These are phyloP conservation scores for Colletotrichum cuscutae DNA, from an alignment of 2,329 filamentous ascomycete genomes.

Conservation along the genomic window DNA sequence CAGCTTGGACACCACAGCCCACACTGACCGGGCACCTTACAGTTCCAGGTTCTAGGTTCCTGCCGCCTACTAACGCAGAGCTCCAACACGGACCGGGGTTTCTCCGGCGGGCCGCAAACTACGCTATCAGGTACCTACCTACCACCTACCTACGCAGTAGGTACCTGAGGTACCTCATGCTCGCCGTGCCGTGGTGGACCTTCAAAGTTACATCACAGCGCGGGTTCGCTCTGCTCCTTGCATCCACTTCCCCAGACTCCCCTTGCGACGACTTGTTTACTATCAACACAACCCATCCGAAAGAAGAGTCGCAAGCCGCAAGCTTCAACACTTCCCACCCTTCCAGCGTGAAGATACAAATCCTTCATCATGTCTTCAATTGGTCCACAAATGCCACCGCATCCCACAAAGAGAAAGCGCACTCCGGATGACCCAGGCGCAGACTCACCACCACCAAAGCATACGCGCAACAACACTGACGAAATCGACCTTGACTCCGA, in stretches of 20 bases:
- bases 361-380: slow-evolving; percentile 70
- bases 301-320: not conserved
- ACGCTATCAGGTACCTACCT: not conserved
- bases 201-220: slow-evolving; percentile 9
- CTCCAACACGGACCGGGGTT: slow-evolving; percentile 24
- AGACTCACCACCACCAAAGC: slow-evolving; percentile 57
- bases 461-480: slow-evolving; percentile 63
- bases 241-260: slow-evolving; percentile 4
- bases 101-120: slow-evolving; percentile 14
- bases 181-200: not conserved
- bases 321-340: not conserved
- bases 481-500: slow-evolving; percentile 59
- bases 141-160: too few relatives aligned
- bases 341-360: not conserved
- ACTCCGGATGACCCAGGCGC: slow-evolving; percentile 54
- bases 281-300: not conserved
- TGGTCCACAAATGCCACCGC: slow-evolving; percentile 76
- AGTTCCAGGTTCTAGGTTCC: slow-evolving; percentile 35
- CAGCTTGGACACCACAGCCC: slow-evolving; percentile 30
- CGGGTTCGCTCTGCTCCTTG: slow-evolving; percentile 8
- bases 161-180: not conserved
- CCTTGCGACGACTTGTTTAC: not conserved
- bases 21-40: slow-evolving; percentile 5
- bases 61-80: slow-evolving; percentile 6
- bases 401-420: slow-evolving; percentile 72